Base-by-base conservation (phyloP, 257 asterid genomes). In the Handroanthus guayacan region DNA sequence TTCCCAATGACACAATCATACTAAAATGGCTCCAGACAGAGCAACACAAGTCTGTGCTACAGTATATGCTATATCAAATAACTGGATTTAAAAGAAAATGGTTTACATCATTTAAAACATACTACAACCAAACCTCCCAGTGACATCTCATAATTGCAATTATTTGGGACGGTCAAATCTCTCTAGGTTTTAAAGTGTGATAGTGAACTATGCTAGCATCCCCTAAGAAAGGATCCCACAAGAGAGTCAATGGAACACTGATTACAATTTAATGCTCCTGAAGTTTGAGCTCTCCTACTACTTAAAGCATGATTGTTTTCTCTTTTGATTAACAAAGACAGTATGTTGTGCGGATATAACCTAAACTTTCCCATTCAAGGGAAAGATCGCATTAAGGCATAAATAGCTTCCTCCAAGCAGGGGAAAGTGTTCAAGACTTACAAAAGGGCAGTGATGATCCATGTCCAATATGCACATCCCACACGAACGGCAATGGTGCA, bases 361-460 rank as follows among this genome's bases (percentile, higher is more conserved):
- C 31, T 25, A 25, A 1, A 25, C 5, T n/a, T 58, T 51, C 20
- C 62, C 67, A 71, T 17, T 56, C 72, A 37, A 61, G 31, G n/a
- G 75, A 39, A 75, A 69, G 17, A 58, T 36, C 14, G 61, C 61
- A 50, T 57, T 38, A 55, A 57, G 64, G 37, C 13, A 69, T 60
- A 57, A 52, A 66, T 25, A 10, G 16, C 3, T 74, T 62, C 9
- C 55, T 38, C 61, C 2, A 57, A 64, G 66, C 20, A 54, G 45
- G 10, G 38, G 73, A 69, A 69, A 56, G 50, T 54, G 50, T 45
- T 3, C 36, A 71, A 72, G 58, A 90, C 99, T 92, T 85, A 95
- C 98, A 79, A 95, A 95, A 78, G 99, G 98, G 84, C 99, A 95
- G 83, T 95, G 99, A 88, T 95, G 99, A 85, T 95, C 99, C 99